phyloP scores from a whole-genome alignment of 2,329 filamentous ascomycete species.

The Exophiala calicioides region DNA sequence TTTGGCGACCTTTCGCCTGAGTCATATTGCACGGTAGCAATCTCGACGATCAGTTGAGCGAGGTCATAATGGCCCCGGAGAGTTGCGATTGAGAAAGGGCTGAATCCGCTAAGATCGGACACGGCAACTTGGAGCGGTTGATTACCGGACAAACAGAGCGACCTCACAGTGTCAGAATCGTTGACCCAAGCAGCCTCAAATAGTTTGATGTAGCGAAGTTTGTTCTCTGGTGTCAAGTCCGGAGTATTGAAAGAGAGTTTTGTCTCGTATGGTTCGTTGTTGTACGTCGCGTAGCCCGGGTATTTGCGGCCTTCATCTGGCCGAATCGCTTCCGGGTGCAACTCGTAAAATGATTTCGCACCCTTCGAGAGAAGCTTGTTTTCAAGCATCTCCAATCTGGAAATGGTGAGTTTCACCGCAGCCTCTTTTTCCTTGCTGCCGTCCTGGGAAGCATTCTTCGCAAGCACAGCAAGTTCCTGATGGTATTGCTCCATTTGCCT shows the following conservation, averaged over 20 bases:
- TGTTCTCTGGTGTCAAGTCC: conserved; percentile 56
- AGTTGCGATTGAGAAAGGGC: conserved; percentile 69
- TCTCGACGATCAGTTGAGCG: conserved; percentile 68
- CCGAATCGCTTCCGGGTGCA: conserved; percentile 55
- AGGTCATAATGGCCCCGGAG: conserved; percentile 64
- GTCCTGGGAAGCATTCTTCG: conserved; percentile 20
- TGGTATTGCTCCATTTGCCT: conserved; percentile 39
- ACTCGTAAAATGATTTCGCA: conserved; percentile 67
- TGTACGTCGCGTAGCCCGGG: background rate
- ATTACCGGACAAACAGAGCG: conserved; percentile 63
- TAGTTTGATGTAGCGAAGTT: conserved; percentile 60
- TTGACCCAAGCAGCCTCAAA: conserved; percentile 70
- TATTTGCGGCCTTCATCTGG: conserved; percentile 11
- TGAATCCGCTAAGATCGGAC: conserved; percentile 53
- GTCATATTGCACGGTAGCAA: conserved; percentile 68
- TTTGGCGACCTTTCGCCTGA: conserved; percentile 54
- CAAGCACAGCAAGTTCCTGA: conserved; percentile 37
- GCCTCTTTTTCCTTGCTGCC: conserved; percentile 55
- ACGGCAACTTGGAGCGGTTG: conserved; percentile 66
- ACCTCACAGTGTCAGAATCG: conserved; percentile 67
- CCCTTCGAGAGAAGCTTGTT: conserved; percentile 56
- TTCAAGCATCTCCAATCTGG: conserved; percentile 59
- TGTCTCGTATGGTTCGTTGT: conserved; percentile 48
- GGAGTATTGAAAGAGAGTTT: conserved; percentile 53
- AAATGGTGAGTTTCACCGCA: conserved; percentile 55